A percentile compares a stretch with the other conserved stretches of the same genome.
These are phyloP conservation scores for Aureobasidium uvarum DNA, from an alignment of 2,329 filamentous ascomycete genomes.

Conservation along the genomic window DNA sequence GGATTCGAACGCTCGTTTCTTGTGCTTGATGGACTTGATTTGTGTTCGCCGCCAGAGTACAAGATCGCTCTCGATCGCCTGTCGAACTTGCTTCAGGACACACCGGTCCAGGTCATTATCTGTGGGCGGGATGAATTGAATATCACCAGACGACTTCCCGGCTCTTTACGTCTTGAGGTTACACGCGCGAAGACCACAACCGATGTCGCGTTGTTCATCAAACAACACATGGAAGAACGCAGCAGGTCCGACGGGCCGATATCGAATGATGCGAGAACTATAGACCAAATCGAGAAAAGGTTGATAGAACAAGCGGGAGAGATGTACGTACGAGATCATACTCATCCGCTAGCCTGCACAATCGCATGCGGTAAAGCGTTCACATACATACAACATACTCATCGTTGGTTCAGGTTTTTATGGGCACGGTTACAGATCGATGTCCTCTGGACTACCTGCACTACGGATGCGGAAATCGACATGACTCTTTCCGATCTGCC, in stretches of 20 bases:
- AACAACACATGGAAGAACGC: background rate
- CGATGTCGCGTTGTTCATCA: background rate
- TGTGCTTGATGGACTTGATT: conserved; percentile 25
- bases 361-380: too few species aligned
- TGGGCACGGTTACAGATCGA: conserved; percentile 25
- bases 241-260: background rate
- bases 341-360: too few species aligned
- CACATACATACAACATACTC: too few species aligned
- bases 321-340: too few species aligned
- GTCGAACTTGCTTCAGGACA: background rate
- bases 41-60: background rate
- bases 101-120: background rate
- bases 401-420: background rate
- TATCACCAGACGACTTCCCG: background rate
- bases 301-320: background rate
- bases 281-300: background rate
- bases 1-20: too few species aligned
- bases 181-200: background rate
- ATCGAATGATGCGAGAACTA: background rate
- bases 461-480: background rate
- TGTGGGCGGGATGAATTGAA: background rate
- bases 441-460: conserved; percentile 20
- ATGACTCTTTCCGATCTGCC: background rate
- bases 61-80: background rate
- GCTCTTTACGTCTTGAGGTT: background rate